Base-by-base conservation (phyloP, 2,329 filamentous ascomycete species). In the Penicillium brevicompactum region DNA sequence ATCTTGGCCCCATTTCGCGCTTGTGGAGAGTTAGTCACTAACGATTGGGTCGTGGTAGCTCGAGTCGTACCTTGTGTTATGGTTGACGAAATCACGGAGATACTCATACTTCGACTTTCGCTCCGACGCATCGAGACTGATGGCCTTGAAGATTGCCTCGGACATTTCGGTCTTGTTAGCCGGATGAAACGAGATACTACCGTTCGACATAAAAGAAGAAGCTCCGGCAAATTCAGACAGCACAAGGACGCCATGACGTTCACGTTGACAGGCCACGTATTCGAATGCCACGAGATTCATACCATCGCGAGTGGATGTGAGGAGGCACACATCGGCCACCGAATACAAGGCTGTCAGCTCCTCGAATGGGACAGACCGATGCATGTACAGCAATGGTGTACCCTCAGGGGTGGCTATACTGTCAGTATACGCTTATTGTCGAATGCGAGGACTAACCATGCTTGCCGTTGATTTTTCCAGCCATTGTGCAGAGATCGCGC, bases 281-380 rank as follows among this genome's bases (percentile, higher is more conserved):
- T 97, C 93, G 75, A 96, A 97, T 0, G 91, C 93, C 18, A 97
- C 93, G 13, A 97, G 83, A 73, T 97, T 97, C 92, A 97, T 97
- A 67, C 93, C 93, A 69, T 97, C 93, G 42, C 93, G 87, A 5
- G 89, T 96, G 0, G 90, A 96, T 3, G 89, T 93, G 40, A 95
- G 91, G 5, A 97, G 82, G 70, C 92, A 96, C 46, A 90, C 89
- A 69, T 96, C 92, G 2, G 90, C 91, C 16, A 93, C 85, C 18
- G 90, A 89, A 71, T 97, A 97, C 5, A 97, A 82, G 0, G 92
- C 91, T n/a, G 92, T 91, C 34, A 97, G 84, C 75, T 97, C 92
- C 56, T 95, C 90, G 67, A 97, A 96, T n/a, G 84, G 84, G 62
- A 97, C 89, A 2, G 90, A 94, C 8, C 95, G 92, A 77, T 97